Evolutionary conservation across 2,329 filamentous ascomycete species (phyloP), one percentile per base, ranked within the genome.

Genomic region (Cladophialophora chaetospira): DNA sequence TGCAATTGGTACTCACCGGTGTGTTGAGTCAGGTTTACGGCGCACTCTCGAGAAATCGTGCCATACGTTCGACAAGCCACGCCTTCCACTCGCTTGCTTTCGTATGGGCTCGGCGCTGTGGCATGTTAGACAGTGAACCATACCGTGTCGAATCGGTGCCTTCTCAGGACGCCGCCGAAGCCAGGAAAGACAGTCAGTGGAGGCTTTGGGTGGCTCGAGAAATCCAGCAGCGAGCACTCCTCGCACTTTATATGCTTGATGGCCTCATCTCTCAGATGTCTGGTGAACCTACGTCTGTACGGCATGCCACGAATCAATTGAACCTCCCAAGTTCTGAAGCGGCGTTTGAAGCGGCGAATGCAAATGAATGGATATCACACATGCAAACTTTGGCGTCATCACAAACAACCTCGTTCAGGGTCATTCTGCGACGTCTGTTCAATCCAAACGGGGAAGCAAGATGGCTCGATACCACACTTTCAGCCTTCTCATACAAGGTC

Each of bases 221-320:
- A 51, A 75, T 76, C 6, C 75, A 77, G 56, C 71, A 76, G 51
- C 72, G 76, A 19, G 73, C 74, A 0, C 58, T 78, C 5, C 64
- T 78, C 1, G 76, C 74, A 5, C 74, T 77, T 55, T 75, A 77
- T 59, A 70, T 78, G 6, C 55, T 77, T 5, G 75, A 78, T 64
- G 75, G 75, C 2, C 68, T 76, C 1, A 72, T 77, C n/a, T 72
- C 73, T 2, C 73, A 75, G 46, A 73, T 76, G 67, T 73, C 73
- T 15, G 74, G 74, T 1, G 73, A 76, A 29, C 68, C 70, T 15
- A 70, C 75, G 5, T 75, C 73, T 2, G 70, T 71, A n/a, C 71
- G 73, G 3, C 75, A 78, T 62, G 70, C 73, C 5, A 69, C 73
- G 11, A 78, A 77, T 48, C 68, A 70, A 3, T 66, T 77, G 4